Evolutionary conservation across 139 green algal species (phyloP).

Genomic region (Chlorella sp.): DNA sequence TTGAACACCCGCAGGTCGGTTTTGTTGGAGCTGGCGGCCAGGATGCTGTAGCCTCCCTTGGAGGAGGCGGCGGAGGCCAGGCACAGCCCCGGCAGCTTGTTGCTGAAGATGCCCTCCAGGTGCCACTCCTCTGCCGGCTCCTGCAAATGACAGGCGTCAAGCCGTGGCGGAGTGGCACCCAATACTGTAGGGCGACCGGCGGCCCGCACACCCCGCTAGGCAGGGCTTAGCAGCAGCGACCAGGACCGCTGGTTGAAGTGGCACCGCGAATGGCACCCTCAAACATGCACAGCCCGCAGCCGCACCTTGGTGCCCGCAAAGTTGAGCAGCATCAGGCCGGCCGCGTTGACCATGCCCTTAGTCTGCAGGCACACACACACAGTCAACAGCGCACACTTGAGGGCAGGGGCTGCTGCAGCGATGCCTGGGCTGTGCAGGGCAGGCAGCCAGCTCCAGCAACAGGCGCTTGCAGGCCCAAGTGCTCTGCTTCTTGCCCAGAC

Average conservation of each 20-base stretch:
- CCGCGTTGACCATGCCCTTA: constrained; percentile 40
- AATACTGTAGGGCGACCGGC: no score
- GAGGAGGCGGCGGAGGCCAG: neutral
- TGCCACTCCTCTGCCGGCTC: constrained; percentile 22
- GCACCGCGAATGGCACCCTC: no score
- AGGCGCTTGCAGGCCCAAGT: no score
- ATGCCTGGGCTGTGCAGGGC: neutral
- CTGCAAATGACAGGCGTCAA: no score
- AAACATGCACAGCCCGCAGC: no score
- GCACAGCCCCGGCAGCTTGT: constrained; percentile 15
- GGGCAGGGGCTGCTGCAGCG: no score
- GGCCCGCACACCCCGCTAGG: no score
- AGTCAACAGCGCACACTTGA: no score
- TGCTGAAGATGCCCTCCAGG: constrained; percentile 1
- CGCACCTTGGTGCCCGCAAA: neutral
- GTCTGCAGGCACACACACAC: neutral
- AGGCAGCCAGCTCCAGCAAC: neutral
- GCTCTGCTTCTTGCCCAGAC: no score
- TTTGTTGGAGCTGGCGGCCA: constrained; percentile 18
- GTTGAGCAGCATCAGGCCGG: constrained; percentile 21
- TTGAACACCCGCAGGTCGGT: constrained; percentile 33
- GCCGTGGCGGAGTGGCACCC: no score
- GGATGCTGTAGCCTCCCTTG: constrained; percentile 1
- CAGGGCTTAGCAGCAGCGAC: no score
- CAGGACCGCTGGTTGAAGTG: no score